phyloP scores from a whole-genome alignment of 305 asterid genomes.

The Coffea humblotiana region DNA sequence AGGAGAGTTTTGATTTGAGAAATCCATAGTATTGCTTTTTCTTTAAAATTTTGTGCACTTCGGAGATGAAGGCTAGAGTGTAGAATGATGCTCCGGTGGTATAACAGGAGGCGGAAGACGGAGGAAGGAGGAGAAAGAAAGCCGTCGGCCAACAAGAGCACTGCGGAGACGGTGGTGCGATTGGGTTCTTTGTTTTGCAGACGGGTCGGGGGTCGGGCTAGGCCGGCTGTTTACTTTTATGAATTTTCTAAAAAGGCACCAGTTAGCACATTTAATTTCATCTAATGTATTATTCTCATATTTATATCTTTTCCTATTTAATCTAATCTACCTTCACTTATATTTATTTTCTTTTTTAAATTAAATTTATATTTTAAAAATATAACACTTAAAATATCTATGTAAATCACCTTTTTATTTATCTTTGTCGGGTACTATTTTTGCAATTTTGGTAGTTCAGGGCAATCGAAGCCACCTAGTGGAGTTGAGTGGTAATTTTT shows the following conservation, averaged over 20 bases:
- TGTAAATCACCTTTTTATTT: not conserved
- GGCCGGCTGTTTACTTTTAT: not conserved
- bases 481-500: not conserved
- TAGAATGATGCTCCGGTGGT: not conserved
- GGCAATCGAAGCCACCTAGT: not conserved
- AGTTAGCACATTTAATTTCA: too few relatives aligned
- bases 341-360: not conserved
- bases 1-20: conserved; percentile 7
- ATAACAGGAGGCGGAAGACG: not conserved
- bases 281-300: too few relatives aligned
- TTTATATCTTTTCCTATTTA: too few relatives aligned
- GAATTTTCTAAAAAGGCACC: too few relatives aligned
- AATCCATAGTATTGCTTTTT: conserved; percentile 18
- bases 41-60: not conserved
- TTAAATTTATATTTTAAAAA: too few relatives aligned
- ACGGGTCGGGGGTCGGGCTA: not conserved
- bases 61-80: not conserved
- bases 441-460: not conserved
- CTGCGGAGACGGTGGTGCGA: not conserved
- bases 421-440: not conserved
- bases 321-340: too few relatives aligned
- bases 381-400: too few relatives aligned
- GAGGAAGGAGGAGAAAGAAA: conserved; percentile 1
- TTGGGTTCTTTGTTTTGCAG: not conserved
- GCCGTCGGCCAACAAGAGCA: not conserved